A percentile compares a stretch with the other conserved stretches of the same genome.
phyloP scores from a whole-genome alignment of 139 green algal species.

The Volvox reticuliferus region DNA sequence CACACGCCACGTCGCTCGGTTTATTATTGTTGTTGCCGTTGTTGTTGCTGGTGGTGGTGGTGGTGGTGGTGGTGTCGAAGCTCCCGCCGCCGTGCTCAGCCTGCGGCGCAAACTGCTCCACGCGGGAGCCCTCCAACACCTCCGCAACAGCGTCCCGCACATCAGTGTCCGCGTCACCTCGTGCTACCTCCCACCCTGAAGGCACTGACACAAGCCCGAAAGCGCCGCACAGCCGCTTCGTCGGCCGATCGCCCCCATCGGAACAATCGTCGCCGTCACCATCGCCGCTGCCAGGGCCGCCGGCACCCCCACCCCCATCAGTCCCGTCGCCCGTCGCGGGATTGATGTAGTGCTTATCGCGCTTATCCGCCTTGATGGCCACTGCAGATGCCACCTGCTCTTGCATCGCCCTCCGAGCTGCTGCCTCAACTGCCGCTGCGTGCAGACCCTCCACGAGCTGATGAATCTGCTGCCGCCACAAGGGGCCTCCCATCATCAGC shows the following conservation, averaged over 20 bases:
- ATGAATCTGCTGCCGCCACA: background rate
- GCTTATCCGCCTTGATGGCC: background rate
- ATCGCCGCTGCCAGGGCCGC: background rate
- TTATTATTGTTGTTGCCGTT: background rate
- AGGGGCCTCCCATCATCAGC: constrained; percentile 86
- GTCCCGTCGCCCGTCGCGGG: background rate
- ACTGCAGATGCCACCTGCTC: background rate
- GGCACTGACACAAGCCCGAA: too few relatives aligned
- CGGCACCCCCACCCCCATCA: background rate
- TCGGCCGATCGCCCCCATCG: background rate
- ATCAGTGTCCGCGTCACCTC: too few relatives aligned
- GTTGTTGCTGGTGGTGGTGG: too few relatives aligned
- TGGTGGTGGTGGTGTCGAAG: too few relatives aligned
- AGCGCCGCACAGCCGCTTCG: too few relatives aligned
- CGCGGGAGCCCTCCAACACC: too few relatives aligned
- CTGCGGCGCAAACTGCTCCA: too few relatives aligned
- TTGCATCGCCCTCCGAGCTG: background rate
- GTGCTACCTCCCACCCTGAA: too few relatives aligned
- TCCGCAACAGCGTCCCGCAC: too few relatives aligned
- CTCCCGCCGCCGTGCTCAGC: too few relatives aligned
- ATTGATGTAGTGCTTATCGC: too few relatives aligned
- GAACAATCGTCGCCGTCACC: background rate
- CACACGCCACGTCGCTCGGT: too few relatives aligned
- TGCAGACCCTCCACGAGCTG: background rate
- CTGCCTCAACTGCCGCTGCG: background rate